Percentiles rank a stretch among this genome's conserved stretches.
These are phyloP conservation scores for Arabidopsis thaliana DNA, from an alignment of 345 rosid genomes.

Conservation along the genomic window DNA sequence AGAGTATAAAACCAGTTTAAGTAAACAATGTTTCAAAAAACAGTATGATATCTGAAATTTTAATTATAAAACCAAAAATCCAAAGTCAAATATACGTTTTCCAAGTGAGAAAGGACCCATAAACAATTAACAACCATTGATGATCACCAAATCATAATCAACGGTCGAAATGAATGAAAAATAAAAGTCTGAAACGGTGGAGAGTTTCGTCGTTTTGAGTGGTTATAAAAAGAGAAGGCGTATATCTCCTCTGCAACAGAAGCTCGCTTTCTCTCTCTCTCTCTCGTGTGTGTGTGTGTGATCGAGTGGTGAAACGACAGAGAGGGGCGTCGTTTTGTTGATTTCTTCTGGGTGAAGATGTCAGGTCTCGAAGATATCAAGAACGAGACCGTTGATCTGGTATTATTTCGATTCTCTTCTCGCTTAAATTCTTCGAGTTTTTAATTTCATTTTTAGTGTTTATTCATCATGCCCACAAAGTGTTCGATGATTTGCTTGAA, in stretches of 20 bases:
- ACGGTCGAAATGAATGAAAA: conserved; percentile 19
- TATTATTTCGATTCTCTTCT: conserved; percentile 22
- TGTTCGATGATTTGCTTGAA: conserved; percentile 46
- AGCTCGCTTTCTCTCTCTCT: conserved; percentile 39
- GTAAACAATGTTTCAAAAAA: conserved; percentile 7
- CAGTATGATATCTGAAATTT: neutral
- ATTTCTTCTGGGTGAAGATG: conserved; percentile 22
- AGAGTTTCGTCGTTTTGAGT: conserved; percentile 34
- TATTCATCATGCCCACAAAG: conserved; percentile 24
- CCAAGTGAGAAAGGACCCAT: conserved; percentile 32
- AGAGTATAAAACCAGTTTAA: neutral
- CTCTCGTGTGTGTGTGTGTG: conserved; percentile 30
- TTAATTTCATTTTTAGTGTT: neutral
- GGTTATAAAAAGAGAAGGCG: conserved; percentile 32
- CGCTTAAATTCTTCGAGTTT: neutral
- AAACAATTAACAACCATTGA: conserved; percentile 20
- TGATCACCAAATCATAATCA: conserved; percentile 39
- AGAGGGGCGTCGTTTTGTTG: conserved; percentile 43
- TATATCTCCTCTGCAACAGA: conserved; percentile 42
- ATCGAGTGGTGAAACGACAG: conserved; percentile 43
- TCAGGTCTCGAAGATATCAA: conserved; percentile 66
- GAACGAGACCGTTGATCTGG: conserved; percentile 75
- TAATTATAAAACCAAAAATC: conserved; percentile 15
- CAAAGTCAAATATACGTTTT: conserved; percentile 42
- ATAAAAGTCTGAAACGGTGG: conserved; percentile 22